A percentile compares a stretch with the other conserved stretches of the same genome.
These are phyloP conservation scores for Harringtonia aguacate DNA, from an alignment of 2,329 filamentous ascomycete species.

Conservation along the genomic window DNA sequence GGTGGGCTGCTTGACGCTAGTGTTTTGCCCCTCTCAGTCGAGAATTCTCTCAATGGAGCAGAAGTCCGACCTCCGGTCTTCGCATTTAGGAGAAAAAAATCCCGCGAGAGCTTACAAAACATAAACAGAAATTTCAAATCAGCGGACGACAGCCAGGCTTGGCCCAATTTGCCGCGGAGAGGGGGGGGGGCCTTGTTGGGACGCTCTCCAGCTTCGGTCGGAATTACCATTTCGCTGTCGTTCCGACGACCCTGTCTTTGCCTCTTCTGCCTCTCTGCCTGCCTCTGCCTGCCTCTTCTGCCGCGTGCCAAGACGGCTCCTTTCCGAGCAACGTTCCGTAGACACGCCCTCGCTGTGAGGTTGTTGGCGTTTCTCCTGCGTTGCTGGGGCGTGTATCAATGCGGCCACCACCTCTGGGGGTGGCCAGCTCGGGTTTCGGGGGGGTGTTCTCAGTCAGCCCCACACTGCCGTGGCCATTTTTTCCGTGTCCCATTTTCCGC, in stretches of 20 bases:
- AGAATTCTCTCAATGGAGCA: not conserved
- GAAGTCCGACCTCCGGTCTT: not conserved
- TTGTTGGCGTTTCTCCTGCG: not conserved
- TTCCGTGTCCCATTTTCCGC: slow-evolving; percentile 7
- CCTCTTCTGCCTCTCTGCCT: too few species aligned
- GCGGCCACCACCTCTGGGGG: not conserved
- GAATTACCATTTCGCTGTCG: too few species aligned
- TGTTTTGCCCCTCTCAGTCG: not conserved
- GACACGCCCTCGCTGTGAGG: too few species aligned
- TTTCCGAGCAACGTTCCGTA: too few species aligned
- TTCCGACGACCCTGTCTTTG: too few species aligned
- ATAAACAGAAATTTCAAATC: not conserved
- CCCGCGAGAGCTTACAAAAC: not conserved
- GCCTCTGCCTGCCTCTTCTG: too few species aligned
- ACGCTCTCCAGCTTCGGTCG: too few species aligned
- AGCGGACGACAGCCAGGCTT: too few species aligned
- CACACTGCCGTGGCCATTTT: slow-evolving; percentile 8
- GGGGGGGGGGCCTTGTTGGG: too few species aligned
- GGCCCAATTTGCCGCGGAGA: too few species aligned
- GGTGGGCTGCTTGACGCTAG: not conserved
- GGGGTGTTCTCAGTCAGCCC: slow-evolving; percentile 9
- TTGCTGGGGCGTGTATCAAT: not conserved
- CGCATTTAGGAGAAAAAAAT: not conserved
- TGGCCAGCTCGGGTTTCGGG: slow-evolving; percentile 6
- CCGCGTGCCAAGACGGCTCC: too few species aligned